Conservation (phyloP, 1,284 basidiomycete genomes). For the Heterobasidion irregulare region DNA sequence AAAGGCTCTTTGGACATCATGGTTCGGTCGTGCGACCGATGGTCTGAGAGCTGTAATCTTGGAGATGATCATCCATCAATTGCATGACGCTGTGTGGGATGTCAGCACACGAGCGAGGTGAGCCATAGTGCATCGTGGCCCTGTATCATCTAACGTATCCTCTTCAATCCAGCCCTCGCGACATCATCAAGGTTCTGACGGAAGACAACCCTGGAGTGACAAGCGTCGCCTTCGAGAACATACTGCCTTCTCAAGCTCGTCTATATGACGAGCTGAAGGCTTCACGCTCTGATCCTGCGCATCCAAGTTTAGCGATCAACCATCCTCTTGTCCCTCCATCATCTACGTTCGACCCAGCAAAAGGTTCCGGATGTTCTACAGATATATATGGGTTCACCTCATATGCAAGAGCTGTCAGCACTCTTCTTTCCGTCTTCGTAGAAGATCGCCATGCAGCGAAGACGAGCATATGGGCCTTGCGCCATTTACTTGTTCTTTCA, state of each 20-base stretch:
- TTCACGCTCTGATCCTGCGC: slow-evolving; percentile 39
- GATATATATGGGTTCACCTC: slow-evolving; percentile 46
- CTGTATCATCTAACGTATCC: background rate
- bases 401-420: slow-evolving; percentile 60
- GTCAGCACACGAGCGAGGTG: slow-evolving; percentile 8
- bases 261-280: slow-evolving; percentile 39
- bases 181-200: slow-evolving; percentile 27
- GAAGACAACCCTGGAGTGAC: slow-evolving; percentile 2
- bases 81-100: background rate
- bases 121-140: background rate
- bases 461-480: slow-evolving; percentile 52
- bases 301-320: slow-evolving; percentile 54
- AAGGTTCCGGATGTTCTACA: slow-evolving; percentile 5
- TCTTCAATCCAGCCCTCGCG: slow-evolving; percentile 30
- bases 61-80: background rate
- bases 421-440: slow-evolving; percentile 51
- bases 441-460: slow-evolving; percentile 57
- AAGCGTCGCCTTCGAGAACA: slow-evolving; percentile 30
- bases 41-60: too few relatives aligned
- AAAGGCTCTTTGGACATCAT: too few relatives aligned
- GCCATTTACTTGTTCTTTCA: slow-evolving; percentile 53
- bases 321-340: slow-evolving; percentile 51
- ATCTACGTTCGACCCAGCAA: slow-evolving; percentile 16
- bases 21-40: too few relatives aligned
- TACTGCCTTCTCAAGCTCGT: slow-evolving; percentile 42